Percentiles rank a stretch among this genome's conserved stretches.
Evolutionary conservation across 768 basidiomycete species (phyloP).

Genomic region (Auricularia sp.): DNA sequence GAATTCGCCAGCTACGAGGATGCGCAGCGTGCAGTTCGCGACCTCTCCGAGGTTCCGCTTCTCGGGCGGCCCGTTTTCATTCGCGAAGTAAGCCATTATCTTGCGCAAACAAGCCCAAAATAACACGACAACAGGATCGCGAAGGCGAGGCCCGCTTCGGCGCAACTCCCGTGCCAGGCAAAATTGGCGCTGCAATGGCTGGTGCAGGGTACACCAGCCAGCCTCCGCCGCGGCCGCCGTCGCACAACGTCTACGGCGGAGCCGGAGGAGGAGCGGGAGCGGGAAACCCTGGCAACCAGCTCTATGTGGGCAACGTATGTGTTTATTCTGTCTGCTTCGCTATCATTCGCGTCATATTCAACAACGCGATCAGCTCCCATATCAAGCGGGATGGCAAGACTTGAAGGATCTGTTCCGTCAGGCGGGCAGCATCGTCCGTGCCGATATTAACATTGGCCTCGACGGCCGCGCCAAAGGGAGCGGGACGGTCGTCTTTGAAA

Average conservation of each 20-base stretch:
- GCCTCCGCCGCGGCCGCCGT: conserved; percentile 75
- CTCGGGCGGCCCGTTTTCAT: conserved; percentile 93
- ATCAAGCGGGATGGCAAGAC: conserved; percentile 99
- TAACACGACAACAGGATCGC: conserved; percentile 57
- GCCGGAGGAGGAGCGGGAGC: conserved; percentile 12
- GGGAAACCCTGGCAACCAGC: conserved; percentile 74
- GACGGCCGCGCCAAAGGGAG: conserved; percentile 94
- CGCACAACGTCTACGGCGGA: conserved; percentile 57
- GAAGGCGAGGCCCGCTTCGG: conserved; percentile 95
- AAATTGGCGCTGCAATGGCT: conserved; percentile 93
- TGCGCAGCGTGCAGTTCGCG: conserved; percentile 77
- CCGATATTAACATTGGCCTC: conserved; percentile 88
- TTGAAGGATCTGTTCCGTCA: conserved; percentile 94
- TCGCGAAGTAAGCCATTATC: conserved; percentile 59
- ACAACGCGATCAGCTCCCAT: conserved; percentile 55
- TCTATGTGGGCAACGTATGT: conserved; percentile 85
- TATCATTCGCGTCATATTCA: conserved; percentile 4
- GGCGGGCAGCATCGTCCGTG: conserved; percentile 89
- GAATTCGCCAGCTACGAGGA: conserved; percentile 90
- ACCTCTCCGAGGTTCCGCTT: conserved; percentile 82
- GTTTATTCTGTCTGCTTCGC: neutral
- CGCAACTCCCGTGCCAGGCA: conserved; percentile 88
- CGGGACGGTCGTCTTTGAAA: conserved; percentile 95
- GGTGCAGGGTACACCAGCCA: conserved; percentile 75
- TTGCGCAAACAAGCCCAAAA: conserved; percentile 1